Base-by-base conservation (phyloP, 305 asterid genomes). In the Lippia alba region DNA sequence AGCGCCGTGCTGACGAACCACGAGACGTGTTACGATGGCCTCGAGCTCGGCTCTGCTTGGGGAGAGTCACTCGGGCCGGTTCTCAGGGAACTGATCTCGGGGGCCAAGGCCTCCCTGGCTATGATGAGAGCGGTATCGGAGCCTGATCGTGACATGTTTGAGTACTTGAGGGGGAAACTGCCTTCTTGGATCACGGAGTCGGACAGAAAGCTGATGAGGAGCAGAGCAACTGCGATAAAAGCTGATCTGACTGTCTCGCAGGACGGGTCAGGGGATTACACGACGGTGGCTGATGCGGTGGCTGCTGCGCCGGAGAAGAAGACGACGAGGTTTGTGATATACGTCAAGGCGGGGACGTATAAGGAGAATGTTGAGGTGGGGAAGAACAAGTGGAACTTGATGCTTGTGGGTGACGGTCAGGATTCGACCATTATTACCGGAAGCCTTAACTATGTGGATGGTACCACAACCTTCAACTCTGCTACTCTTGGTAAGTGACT, bases 351-450 rank as follows among this genome's bases (percentile, higher is more conserved):
- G 41, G 93, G 90, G 14, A 75, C 67, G 5, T 87, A 87, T 24
- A 61, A 79, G 75, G 89, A 87, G 74, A 79, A 85, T 53, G 83
- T 85, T 14, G 71, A 78, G 55, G 82, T 87, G 66, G 76, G 68
- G 2, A 83, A 76, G 76, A 76, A 19, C 16, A 87, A 87, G 56
- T 64, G 20, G 80, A 83, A 80, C 65, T 8, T 85, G 73, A 84
- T 85, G 90, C 79, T 87, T 53, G 34, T 83, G 55, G 88, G 93
- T 45, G 93, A 85, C 45, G 93, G 93, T 0, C 74, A 72, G 87
- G 53, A 81, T 48, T 67, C 76, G 0, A 87, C 87, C 1, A 44
- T 78, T 33, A 76, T 85, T 4, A 79, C 87, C 24, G 90, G 84
- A 15, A 51, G 67, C 66, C 89, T 74, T 56, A 87, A 81, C 33